phyloP scores from a whole-genome alignment of 805 yeast genomes.

The Deakozyma indianensis region DNA sequence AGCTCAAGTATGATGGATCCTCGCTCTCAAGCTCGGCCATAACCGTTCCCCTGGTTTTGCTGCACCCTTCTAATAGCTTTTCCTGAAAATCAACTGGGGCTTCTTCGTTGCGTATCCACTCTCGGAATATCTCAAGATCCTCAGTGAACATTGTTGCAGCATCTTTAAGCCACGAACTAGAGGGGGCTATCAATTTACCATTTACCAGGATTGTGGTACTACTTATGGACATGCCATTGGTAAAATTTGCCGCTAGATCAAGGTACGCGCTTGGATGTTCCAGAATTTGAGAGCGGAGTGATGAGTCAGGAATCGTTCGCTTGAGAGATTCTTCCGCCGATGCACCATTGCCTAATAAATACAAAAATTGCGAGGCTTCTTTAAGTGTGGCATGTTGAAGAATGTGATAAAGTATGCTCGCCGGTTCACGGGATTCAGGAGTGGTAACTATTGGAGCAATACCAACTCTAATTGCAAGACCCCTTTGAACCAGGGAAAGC shows the following conservation, averaged over 20 bases:
- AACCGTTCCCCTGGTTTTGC: conserved; percentile 2
- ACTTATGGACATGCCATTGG: not conserved
- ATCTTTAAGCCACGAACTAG: conserved; percentile 14
- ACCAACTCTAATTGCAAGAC: conserved; percentile 71
- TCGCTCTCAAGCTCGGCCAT: not conserved
- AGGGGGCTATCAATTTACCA: conserved; percentile 11
- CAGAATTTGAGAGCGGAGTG: not conserved
- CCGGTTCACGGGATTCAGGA: not conserved
- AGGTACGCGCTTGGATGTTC: not conserved
- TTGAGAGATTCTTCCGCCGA: not conserved
- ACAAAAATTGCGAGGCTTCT: not conserved
- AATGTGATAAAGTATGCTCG: not conserved
- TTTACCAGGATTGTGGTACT: conserved; percentile 1
- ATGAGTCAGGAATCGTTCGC: not conserved
- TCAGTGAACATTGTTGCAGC: conserved; percentile 20
- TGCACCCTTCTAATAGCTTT: not conserved
- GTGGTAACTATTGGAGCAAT: conserved; percentile 42
- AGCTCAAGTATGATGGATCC: not conserved
- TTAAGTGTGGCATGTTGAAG: not conserved
- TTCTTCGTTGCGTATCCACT: conserved; percentile 16
- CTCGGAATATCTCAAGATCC: conserved; percentile 31
- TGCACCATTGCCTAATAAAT: not conserved
- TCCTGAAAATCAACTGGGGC: conserved; percentile 2
- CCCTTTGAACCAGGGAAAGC: conserved; percentile 23
- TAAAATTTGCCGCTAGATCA: not conserved